Percentiles rank a stretch among this genome's conserved stretches.
Conservation (phyloP, 352 stramenopile species). For the Phytophthora kernoviae region DNA sequence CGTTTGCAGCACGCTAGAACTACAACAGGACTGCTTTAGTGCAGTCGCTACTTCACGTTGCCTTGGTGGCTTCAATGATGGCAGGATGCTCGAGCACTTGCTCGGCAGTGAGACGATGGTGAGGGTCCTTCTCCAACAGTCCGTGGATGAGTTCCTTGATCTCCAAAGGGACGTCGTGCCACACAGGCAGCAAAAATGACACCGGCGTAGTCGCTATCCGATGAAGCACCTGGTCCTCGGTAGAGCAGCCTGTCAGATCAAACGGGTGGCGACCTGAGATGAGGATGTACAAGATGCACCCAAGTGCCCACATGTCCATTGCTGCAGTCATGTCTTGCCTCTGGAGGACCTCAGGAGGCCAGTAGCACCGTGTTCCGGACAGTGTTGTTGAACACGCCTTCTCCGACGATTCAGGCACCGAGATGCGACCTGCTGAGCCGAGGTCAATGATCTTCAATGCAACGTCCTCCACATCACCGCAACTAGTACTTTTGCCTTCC, state of each 20-base stretch:
- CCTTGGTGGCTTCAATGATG: constrained; percentile 29
- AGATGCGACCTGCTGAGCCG: constrained; percentile 61
- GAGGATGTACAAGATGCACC: constrained; percentile 90
- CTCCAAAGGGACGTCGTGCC: constrained; percentile 49
- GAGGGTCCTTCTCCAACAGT: constrained; percentile 77
- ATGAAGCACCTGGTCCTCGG: constrained; percentile 76
- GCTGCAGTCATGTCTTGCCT: constrained; percentile 59
- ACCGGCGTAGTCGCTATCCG: constrained; percentile 55
- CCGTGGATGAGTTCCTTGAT: constrained; percentile 71
- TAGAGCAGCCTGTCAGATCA: constrained; percentile 77
- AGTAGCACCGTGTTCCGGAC: constrained; percentile 87
- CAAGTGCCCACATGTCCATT: constrained; percentile 91
- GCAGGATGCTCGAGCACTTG: constrained; percentile 55
- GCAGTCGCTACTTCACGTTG: constrained; percentile 26
- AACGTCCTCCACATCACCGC: constrained; percentile 31
- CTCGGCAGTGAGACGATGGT: constrained; percentile 46
- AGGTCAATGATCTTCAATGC: constrained; percentile 90
- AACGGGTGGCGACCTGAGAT: constrained; percentile 87
- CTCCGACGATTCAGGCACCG: constrained; percentile 13
- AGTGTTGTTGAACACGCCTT: constrained; percentile 36
- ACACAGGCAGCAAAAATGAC: constrained; percentile 65
- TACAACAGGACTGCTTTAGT: neutral
- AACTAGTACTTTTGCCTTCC: constrained; percentile 3
- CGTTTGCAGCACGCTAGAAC: constrained; percentile 4
- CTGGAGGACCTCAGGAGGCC: constrained; percentile 77